Conservation (phyloP, 2,329 filamentous ascomycete genomes). For the Didymella pinodella region DNA sequence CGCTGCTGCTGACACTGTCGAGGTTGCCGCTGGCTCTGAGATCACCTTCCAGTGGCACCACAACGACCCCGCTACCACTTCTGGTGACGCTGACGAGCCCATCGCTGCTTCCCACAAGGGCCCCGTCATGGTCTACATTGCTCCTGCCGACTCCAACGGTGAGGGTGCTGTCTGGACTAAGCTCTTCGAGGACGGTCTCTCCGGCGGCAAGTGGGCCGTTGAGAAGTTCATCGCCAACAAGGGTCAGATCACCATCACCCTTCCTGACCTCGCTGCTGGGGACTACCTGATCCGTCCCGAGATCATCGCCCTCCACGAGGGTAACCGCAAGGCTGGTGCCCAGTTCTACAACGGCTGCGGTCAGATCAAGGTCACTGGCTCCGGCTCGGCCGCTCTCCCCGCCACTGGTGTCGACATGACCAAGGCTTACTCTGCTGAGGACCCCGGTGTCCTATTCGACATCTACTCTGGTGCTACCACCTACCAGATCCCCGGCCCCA, state of each 20-base stretch:
- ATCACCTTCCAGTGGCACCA: slow-evolving; percentile 61
- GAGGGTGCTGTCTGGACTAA: slow-evolving; percentile 61
- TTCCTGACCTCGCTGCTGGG: slow-evolving; percentile 50
- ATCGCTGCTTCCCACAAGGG: slow-evolving; percentile 62
- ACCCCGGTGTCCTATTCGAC: slow-evolving; percentile 53
- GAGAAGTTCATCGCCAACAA: slow-evolving; percentile 52
- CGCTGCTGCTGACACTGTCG: slow-evolving; percentile 51
- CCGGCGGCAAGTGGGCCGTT: slow-evolving; percentile 49
- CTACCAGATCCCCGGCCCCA: slow-evolving; percentile 53
- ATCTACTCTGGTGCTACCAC: slow-evolving; percentile 46
- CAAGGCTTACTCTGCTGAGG: slow-evolving; percentile 51
- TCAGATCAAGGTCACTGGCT: slow-evolving; percentile 50
- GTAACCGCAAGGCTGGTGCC: slow-evolving; percentile 43
- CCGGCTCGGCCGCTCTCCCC: slow-evolving; percentile 39
- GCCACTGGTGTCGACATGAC: slow-evolving; percentile 55
- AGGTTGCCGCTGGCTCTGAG: slow-evolving; percentile 58
- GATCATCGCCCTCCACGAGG: slow-evolving; percentile 56
- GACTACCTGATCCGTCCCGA: slow-evolving; percentile 54
- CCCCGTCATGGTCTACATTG: slow-evolving; percentile 62
- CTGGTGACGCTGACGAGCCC: slow-evolving; percentile 57
- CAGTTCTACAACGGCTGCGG: slow-evolving; percentile 57
- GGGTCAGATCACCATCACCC: slow-evolving; percentile 50
- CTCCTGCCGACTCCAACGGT: slow-evolving; percentile 53
- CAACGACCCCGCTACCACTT: slow-evolving; percentile 42
- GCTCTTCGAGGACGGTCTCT: slow-evolving; percentile 51